Evolutionary conservation across 1,284 basidiomycete species (phyloP).

Genomic region (Cutaneotrichosporon cutaneum): DNA sequence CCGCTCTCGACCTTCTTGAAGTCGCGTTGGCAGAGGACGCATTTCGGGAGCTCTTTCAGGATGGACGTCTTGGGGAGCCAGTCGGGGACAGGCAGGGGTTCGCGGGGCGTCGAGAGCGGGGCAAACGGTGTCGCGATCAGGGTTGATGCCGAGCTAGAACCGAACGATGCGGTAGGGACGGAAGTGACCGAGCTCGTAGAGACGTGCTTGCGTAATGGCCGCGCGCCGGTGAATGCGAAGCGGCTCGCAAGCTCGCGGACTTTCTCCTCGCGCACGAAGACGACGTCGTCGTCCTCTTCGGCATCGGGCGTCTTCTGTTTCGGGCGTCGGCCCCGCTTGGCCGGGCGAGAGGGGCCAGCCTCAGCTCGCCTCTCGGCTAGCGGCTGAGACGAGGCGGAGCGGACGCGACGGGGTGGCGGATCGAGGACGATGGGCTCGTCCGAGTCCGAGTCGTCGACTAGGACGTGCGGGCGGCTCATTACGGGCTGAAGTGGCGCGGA

Average conservation of each 20-base stretch:
- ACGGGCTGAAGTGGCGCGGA: neutral
- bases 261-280: slow-evolving; percentile 19
- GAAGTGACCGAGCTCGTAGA: slow-evolving; percentile 55
- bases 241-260: slow-evolving; percentile 7
- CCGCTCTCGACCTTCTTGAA: slow-evolving; percentile 42
- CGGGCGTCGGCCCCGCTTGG: slow-evolving; percentile 10
- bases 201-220: neutral
- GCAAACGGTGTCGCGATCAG: slow-evolving; percentile 1
- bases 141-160: slow-evolving; percentile 16
- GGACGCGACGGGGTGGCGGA: slow-evolving; percentile 2
- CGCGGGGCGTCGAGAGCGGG: neutral
- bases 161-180: slow-evolving; percentile 56
- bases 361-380: neutral
- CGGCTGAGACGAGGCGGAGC: neutral
- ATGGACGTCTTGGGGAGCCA: slow-evolving; percentile 41
- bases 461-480: slow-evolving; percentile 2
- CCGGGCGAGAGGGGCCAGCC: neutral
- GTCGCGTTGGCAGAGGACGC: slow-evolving; percentile 36
- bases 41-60: slow-evolving; percentile 28
- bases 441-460: slow-evolving; percentile 17
- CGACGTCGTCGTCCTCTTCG: slow-evolving; percentile 24
- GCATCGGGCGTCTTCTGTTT: slow-evolving; percentile 7
- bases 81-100: slow-evolving; percentile 27
- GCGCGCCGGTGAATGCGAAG: slow-evolving; percentile 19
- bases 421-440: slow-evolving; percentile 28